These are phyloP conservation scores for Kwoniella dendrophila DNA, from an alignment of 768 basidiomycete species.

Conservation along the genomic window DNA sequence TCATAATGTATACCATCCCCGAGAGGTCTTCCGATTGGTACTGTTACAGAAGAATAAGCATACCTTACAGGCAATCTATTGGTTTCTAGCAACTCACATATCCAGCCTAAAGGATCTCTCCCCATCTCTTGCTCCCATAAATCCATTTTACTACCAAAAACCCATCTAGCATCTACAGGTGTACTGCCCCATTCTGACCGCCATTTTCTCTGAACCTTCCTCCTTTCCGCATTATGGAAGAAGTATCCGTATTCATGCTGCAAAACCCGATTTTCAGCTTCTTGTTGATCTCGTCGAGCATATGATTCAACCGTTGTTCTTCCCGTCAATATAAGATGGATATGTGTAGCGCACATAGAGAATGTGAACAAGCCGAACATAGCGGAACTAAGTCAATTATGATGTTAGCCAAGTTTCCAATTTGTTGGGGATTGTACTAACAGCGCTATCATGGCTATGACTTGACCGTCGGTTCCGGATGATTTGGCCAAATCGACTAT, in stretches of 20 bases:
- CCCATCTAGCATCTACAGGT: conserved; percentile 80
- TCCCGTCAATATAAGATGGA: conserved; percentile 65
- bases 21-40: conserved; percentile 50
- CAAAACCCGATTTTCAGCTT: conserved; percentile 65
- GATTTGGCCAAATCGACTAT: conserved; percentile 58
- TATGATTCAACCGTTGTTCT: conserved; percentile 83
- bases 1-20: conserved; percentile 52
- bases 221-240: conserved; percentile 55
- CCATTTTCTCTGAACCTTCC: conserved; percentile 61
- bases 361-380: conserved; percentile 73
- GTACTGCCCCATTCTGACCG: conserved; percentile 79
- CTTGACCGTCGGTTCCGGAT: conserved; percentile 65
- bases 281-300: conserved; percentile 63
- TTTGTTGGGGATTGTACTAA: conserved; percentile 57
- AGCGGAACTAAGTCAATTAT: conserved; percentile 61
- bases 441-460: conserved; percentile 74
- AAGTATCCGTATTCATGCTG: conserved; percentile 63
- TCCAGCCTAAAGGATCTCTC: conserved; percentile 67
- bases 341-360: conserved; percentile 65
- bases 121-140: conserved; percentile 90
- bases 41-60: conserved; percentile 21
- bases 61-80: conserved; percentile 7
- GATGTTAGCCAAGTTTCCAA: background rate
- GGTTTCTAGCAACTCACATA: conserved; percentile 62
- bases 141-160: conserved; percentile 64